A percentile compares a stretch with the other conserved stretches of the same genome.
Conservation (phyloP, 495 filamentous ascomycete species). For the Penicillium dipodomyicola region DNA sequence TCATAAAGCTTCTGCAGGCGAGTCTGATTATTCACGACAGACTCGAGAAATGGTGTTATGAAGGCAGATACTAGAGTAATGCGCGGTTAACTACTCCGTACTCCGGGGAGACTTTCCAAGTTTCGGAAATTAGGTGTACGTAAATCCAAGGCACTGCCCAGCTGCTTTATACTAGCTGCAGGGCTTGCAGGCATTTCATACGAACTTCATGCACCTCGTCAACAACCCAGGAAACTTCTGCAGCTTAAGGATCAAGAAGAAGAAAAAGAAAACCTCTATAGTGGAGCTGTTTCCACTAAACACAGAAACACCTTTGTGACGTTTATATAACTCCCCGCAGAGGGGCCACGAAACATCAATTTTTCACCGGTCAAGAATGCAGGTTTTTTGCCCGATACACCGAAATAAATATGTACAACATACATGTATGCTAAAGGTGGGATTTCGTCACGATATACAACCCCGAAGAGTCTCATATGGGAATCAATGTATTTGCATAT, state of each 20-base stretch:
- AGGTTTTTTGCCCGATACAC: constrained; percentile 3
- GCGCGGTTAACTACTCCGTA: no score
- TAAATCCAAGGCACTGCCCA: neutral
- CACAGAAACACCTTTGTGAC: constrained; percentile 21
- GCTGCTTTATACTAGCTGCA: neutral
- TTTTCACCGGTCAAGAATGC: constrained; percentile 28
- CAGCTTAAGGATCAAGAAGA: constrained; percentile 26
- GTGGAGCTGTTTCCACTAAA: constrained; percentile 26
- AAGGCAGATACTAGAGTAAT: neutral
- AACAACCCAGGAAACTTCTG: constrained; percentile 24
- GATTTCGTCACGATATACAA: neutral
- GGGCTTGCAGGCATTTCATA: neutral
- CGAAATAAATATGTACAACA: neutral
- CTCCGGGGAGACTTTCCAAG: neutral
- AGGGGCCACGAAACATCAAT: constrained; percentile 23
- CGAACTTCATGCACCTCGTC: constrained; percentile 24
- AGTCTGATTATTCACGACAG: neutral
- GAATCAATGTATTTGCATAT: neutral
- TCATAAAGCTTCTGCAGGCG: constrained; percentile 12
- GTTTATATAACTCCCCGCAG: constrained; percentile 23
- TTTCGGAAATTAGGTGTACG: constrained; percentile 2
- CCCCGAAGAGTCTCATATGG: neutral
- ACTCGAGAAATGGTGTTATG: neutral
- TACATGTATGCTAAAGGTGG: neutral
- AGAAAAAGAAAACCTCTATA: constrained; percentile 17